These are phyloP conservation scores for Linnemannia elongata DNA, from an alignment of 192 early-diverging fungal species.

Conservation along the genomic window DNA sequence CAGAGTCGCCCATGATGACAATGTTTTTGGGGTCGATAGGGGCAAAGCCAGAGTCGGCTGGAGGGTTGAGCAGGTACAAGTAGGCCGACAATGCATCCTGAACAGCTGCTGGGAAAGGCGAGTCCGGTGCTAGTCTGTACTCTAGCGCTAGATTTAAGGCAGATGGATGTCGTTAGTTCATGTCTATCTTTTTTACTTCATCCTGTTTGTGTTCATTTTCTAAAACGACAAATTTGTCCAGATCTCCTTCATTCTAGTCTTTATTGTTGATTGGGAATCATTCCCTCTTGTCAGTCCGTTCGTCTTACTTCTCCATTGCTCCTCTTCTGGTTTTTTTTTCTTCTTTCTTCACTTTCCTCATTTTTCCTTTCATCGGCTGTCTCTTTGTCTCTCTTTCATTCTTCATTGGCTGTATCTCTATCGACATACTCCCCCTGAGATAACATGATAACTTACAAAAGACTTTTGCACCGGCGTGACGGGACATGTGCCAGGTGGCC, in stretches of 20 bases:
- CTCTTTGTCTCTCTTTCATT: too few species aligned
- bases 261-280: too few species aligned
- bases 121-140: conserved; percentile 87
- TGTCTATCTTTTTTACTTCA: background rate
- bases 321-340: too few species aligned
- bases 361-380: too few species aligned
- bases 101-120: conserved; percentile 85
- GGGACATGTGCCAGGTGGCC: conserved; percentile 62
- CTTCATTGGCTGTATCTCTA: too few species aligned
- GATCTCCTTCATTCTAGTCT: too few species aligned
- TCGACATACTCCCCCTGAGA: background rate
- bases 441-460: conserved; percentile 41
- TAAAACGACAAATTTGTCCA: too few species aligned
- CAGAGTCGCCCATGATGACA: conserved; percentile 77
- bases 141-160: conserved; percentile 61
- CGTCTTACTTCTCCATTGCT: too few species aligned
- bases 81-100: conserved; percentile 87
- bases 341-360: too few species aligned
- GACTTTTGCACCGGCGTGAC: conserved; percentile 59
- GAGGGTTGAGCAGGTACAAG: conserved; percentile 70
- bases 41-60: conserved; percentile 56
- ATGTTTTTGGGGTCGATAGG: conserved; percentile 68
- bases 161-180: background rate
- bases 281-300: too few species aligned
- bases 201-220: too few species aligned